phyloP scores from a whole-genome alignment of 257 asterid species.

The Scutellaria galericulata region DNA sequence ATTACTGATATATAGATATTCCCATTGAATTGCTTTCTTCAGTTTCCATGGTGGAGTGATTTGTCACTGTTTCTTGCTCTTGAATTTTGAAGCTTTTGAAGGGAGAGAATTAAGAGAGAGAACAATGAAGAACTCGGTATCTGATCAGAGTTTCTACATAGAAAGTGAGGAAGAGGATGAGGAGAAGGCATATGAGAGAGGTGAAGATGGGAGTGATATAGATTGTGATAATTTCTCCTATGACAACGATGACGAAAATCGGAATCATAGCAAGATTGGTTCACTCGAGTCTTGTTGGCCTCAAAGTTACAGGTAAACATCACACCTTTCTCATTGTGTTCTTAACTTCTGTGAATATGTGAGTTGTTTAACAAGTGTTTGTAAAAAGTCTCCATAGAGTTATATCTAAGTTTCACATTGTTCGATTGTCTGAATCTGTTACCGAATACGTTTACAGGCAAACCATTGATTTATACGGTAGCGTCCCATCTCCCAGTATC shows the following conservation, averaged over 20 bases:
- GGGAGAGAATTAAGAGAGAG: slow-evolving; percentile 21
- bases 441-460: slow-evolving; percentile 55
- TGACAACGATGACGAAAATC: slow-evolving; percentile 49
- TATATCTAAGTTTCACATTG: no score
- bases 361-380: no score
- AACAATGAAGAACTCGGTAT: slow-evolving; percentile 71
- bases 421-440: slow-evolving; percentile 1
- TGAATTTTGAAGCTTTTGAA: slow-evolving; percentile 34
- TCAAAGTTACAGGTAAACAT: slow-evolving; percentile 81
- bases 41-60: slow-evolving; percentile 26
- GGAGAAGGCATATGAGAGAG: slow-evolving; percentile 49
- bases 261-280: slow-evolving; percentile 45
- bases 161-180: slow-evolving; percentile 89
- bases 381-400: no score
- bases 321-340: not conserved
- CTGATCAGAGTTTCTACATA: slow-evolving; percentile 75
- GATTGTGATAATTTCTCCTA: slow-evolving; percentile 57
- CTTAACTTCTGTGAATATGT: not conserved
- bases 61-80: not conserved
- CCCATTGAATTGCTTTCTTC: slow-evolving; percentile 25
- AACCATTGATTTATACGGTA: slow-evolving; percentile 82
- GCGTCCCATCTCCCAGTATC: slow-evolving; percentile 78
- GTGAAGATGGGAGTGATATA: slow-evolving; percentile 59
- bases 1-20: not conserved
- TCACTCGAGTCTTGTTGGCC: slow-evolving; percentile 76